phyloP scores from a whole-genome alignment of 176 grass and related monocot species.

The Sorghum bicolor region DNA sequence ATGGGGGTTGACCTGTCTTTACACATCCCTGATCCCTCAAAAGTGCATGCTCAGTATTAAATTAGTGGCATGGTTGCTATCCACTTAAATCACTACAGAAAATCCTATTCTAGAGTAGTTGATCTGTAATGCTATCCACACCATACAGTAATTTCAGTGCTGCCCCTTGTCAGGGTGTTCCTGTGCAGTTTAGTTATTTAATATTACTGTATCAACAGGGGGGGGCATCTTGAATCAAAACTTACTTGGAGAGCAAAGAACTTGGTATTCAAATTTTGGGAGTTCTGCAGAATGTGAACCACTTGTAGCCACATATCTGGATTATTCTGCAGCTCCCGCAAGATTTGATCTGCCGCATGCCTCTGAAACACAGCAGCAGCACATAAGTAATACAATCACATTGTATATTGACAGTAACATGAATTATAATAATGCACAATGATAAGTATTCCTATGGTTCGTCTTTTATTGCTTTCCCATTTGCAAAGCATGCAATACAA shows the following conservation, averaged over 20 bases:
- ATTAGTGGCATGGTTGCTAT: not conserved
- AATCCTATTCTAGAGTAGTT: not conserved
- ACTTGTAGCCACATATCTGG: slow-evolving; percentile 93
- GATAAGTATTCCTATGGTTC: not conserved
- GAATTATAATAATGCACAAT: not conserved
- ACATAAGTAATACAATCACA: not conserved
- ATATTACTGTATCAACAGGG: not conserved
- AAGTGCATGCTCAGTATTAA: not conserved
- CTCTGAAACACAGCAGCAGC: slow-evolving; percentile 51
- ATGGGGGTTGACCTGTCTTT: not conserved
- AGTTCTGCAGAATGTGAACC: slow-evolving; percentile 89
- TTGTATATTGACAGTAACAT: not conserved
- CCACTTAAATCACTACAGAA: not conserved
- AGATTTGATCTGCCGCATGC: slow-evolving; percentile 75
- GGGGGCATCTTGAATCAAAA: not conserved
- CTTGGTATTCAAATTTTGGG: slow-evolving; percentile 89
- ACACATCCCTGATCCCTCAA: not conserved
- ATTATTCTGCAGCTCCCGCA: slow-evolving; percentile 90
- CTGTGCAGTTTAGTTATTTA: not conserved
- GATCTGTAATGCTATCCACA: not conserved
- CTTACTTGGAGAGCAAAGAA: slow-evolving; percentile 97
- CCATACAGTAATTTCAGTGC: not conserved
- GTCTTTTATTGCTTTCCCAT: not conserved
- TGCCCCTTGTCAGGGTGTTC: not conserved
- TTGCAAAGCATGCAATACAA: slow-evolving; percentile 5